Conservation (phyloP, 345 rosid species). For the Ailanthus altissimus region DNA sequence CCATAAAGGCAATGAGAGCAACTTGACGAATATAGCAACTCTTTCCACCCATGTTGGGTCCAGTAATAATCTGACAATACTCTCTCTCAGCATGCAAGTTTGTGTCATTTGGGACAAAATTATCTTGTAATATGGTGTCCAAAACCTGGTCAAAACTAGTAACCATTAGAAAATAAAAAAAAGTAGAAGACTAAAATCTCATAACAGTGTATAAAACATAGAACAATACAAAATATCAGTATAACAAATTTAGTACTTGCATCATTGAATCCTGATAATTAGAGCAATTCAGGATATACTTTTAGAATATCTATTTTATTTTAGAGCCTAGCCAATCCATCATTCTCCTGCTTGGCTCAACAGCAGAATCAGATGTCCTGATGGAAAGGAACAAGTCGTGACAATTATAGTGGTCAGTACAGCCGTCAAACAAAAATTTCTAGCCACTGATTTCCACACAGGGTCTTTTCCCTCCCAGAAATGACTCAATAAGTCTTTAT, state of each 20-base stretch:
- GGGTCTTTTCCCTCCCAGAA: no score
- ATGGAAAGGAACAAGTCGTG: no score
- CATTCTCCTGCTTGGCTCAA: no score
- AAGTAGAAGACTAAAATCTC: neutral
- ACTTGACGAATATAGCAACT: constrained; percentile 98
- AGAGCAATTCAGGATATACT: neutral
- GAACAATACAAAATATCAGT: neutral
- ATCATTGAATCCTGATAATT: neutral
- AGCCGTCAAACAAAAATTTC: no score
- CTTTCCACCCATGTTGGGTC: constrained; percentile 99
- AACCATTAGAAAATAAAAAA: neutral
- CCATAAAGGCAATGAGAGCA: constrained; percentile 86
- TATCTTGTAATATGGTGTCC: constrained; percentile 72
- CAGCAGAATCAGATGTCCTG: no score
- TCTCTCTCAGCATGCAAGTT: constrained; percentile 62
- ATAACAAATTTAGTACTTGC: neutral
- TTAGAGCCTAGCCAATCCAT: no score
- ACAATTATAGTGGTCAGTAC: no score
- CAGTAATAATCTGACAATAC: constrained; percentile 86
- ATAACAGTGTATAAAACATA: neutral
- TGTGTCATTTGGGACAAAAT: constrained; percentile 90
- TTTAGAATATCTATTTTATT: no score
- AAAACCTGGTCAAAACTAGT: constrained; percentile 57
- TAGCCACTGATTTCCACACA: no score
- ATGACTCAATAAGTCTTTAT: no score